phyloP scores from a whole-genome alignment of 345 rosid genomes.

The Heritiera littoralis region DNA sequence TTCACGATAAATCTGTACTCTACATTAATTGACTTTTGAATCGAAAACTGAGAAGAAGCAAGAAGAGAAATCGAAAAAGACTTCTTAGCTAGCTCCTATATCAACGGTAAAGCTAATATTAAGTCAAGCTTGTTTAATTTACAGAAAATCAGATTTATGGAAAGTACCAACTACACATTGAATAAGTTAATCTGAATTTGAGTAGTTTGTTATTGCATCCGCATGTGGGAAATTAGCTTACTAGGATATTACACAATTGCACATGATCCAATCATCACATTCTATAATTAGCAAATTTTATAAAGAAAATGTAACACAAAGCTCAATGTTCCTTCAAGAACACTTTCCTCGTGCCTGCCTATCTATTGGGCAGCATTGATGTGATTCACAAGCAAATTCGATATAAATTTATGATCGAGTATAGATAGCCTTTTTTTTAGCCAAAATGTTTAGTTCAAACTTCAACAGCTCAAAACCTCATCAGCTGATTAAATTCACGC shows the following conservation, averaged over 20 bases:
- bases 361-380: constrained; percentile 11
- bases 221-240: neutral
- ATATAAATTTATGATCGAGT: neutral
- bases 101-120: too few relatives aligned
- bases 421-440: neutral
- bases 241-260: neutral
- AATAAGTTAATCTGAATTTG: neutral
- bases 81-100: too few relatives aligned
- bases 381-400: constrained; percentile 21
- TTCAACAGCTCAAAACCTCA: neutral
- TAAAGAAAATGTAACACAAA: too few relatives aligned
- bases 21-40: too few relatives aligned
- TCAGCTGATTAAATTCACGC: neutral
- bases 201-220: neutral
- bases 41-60: too few relatives aligned
- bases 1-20: too few relatives aligned
- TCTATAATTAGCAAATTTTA: neutral
- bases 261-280: constrained; percentile 22
- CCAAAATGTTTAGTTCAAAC: constrained; percentile 5
- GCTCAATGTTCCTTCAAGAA: neutral
- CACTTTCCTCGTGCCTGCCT: neutral
- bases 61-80: too few relatives aligned
- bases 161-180: neutral
- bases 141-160: neutral
- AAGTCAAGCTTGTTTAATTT: too few relatives aligned